Base-by-base conservation (phyloP, 768 basidiomycete genomes). In the Goffeauzyma gilvescens region DNA sequence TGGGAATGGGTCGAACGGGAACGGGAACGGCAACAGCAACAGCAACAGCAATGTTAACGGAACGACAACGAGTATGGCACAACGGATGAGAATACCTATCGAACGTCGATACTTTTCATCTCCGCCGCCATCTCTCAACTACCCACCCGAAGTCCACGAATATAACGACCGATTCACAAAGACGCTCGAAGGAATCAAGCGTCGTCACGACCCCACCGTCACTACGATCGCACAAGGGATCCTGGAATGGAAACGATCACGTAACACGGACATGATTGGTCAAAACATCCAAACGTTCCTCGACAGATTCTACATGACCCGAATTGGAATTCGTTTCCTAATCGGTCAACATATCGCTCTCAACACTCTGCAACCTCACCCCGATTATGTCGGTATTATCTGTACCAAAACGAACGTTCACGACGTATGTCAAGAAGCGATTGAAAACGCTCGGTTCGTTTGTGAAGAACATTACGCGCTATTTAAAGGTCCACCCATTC, bases 341-440 rank as follows among this genome's bases (percentile, higher is more conserved):
- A 93, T 96, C 41, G 93, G 87, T 22, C 87, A 95, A 65, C 87
- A 98, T 55, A 81, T 98, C 45, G 89, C 90, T 2, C 68, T 98
- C 30, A 96, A 96, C 63, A 86, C 78, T 0, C 75, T 89, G 32
- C 78, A 84, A 49, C 73, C 87, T 0, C 87, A 96, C 13, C 10
- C 45, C 36, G 79, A 86, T 60, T 90, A 87, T 57, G 93, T 98
- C 21, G 90, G 93, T 7, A 95, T 98, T 57, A 96, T 96, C 58
- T 93, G 86, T 64, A 95, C 84, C 2, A 72, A 81, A 57, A 79
- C 87, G 1, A 95, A 87, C 62, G 78, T 98, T 0, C 86, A 87
- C 55, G 87, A 96, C 57, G 93, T 95, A 50, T 79, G 90, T n/a
- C 80, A 84, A 57, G 93, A 98, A 69, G 83, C 90, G 0, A 95